These are phyloP conservation scores for Paramecium primaurelia DNA, from an alignment of 73 alveolate species.

Conservation along the genomic window DNA sequence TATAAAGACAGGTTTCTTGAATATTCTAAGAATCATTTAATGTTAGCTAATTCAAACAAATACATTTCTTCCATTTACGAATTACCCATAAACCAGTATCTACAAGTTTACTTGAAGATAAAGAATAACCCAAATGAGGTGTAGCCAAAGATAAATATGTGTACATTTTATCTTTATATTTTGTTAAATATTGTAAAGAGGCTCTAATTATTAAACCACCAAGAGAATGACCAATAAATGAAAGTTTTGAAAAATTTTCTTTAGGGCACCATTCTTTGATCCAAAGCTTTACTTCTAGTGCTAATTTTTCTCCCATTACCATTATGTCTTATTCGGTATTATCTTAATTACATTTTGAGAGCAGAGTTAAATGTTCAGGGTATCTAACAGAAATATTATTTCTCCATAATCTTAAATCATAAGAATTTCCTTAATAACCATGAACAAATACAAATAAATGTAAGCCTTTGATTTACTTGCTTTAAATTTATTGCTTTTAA, in stretches of 20 bases:
- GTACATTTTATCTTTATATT: conserved; percentile 78
- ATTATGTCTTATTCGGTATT: conserved; percentile 90
- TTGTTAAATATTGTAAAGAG: conserved; percentile 84
- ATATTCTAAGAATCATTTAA: background rate
- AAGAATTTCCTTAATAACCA: conserved; percentile 97
- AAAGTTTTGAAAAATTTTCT: conserved; percentile 71
- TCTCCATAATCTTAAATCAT: conserved; percentile 91
- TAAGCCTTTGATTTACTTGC: conserved; percentile 65
- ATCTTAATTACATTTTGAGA: conserved; percentile 89
- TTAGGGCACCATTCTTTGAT: conserved; percentile 89
- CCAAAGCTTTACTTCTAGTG: conserved; percentile 84
- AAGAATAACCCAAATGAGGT: conserved; percentile 92
- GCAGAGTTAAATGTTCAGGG: conserved; percentile 90
- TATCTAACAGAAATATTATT: conserved; percentile 85
- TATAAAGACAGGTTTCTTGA: conserved; percentile 60
- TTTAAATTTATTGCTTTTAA: conserved; percentile 34
- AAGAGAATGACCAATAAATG: conserved; percentile 84
- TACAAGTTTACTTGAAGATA: conserved; percentile 77
- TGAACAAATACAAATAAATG: conserved; percentile 96
- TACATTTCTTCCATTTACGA: conserved; percentile 45
- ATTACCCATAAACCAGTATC: conserved; percentile 76
- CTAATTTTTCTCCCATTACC: conserved; percentile 93
- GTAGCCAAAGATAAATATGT: conserved; percentile 78
- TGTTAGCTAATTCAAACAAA: background rate
- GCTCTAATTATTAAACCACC: conserved; percentile 95